A percentile compares a stretch with the other conserved stretches of the same genome.
These are phyloP conservation scores for Yamadazyma laniorum DNA, from an alignment of 805 yeast species.

Conservation along the genomic window DNA sequence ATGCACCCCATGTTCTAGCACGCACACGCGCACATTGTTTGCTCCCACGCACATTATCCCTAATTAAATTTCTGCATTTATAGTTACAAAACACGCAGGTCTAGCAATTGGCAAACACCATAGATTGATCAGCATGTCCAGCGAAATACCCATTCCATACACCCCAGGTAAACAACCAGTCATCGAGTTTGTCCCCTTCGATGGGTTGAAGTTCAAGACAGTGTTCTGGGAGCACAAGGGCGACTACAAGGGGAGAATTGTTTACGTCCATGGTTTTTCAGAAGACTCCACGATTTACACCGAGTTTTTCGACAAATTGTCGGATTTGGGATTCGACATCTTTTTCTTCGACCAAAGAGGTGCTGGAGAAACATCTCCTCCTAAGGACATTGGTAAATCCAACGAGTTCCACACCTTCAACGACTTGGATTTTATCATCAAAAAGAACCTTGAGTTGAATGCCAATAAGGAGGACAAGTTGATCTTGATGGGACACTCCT, in stretches of 20 bases:
- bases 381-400: slow-evolving; percentile 52
- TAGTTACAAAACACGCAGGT: too few relatives aligned
- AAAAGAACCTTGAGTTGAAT: slow-evolving; percentile 33
- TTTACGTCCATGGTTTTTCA: slow-evolving; percentile 71
- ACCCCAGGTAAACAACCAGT: slow-evolving; percentile 30
- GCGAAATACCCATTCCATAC: slow-evolving; percentile 28
- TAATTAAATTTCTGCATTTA: too few relatives aligned
- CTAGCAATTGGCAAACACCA: too few relatives aligned
- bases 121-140: too few relatives aligned
- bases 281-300: slow-evolving; percentile 53
- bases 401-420: slow-evolving; percentile 54
- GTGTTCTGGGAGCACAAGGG: slow-evolving; percentile 41
- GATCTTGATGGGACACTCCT: slow-evolving; percentile 65
- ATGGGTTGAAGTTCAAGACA: slow-evolving; percentile 42
- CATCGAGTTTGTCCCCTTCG: slow-evolving; percentile 28
- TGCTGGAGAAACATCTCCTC: slow-evolving; percentile 62
- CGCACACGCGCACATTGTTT: too few relatives aligned
- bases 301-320: slow-evolving; percentile 52
- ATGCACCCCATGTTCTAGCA: too few relatives aligned
- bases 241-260: slow-evolving; percentile 49
- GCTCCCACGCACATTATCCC: too few relatives aligned
- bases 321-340: slow-evolving; percentile 56
- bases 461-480: slow-evolving; percentile 39
- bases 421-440: slow-evolving; percentile 60
- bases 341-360: slow-evolving; percentile 77